phyloP scores from a whole-genome alignment of 1,284 basidiomycete genomes.

The Coniferiporia sulphurascens region DNA sequence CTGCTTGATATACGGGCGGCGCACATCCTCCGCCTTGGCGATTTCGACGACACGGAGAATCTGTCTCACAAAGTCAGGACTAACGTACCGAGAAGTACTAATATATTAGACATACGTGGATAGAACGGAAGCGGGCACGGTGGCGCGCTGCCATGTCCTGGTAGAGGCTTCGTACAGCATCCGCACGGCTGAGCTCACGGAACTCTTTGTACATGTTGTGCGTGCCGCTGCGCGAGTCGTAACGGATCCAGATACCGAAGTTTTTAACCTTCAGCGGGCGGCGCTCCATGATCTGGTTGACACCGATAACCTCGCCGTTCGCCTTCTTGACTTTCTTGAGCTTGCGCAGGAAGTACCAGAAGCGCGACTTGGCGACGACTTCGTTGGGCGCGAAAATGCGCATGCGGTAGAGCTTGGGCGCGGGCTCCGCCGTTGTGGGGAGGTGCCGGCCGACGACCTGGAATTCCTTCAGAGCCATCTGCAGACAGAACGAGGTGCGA shows the following conservation, averaged over 20 bases:
- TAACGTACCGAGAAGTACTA: conserved; percentile 6
- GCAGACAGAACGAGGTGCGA: background rate
- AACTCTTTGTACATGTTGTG: conserved; percentile 99
- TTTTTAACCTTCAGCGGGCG: conserved; percentile 98
- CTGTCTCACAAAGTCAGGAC: conserved; percentile 33
- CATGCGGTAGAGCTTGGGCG: conserved; percentile 98
- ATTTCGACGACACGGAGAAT: conserved; percentile 93
- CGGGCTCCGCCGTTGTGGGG: conserved; percentile 90
- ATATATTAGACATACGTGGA: conserved; percentile 64
- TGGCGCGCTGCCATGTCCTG: conserved; percentile 99
- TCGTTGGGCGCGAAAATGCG: conserved; percentile 99
- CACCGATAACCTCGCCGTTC: conserved; percentile 96
- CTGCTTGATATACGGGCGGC: conserved; percentile 97
- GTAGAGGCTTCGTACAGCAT: conserved; percentile 96
- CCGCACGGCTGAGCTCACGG: conserved; percentile 92
- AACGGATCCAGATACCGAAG: conserved; percentile 99
- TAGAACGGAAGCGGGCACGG: conserved; percentile 98
- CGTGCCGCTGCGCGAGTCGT: conserved; percentile 96
- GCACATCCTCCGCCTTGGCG: conserved; percentile 88
- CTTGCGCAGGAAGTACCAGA: conserved; percentile 99
- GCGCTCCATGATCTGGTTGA: conserved; percentile 96
- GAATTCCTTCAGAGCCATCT: conserved; percentile 56
- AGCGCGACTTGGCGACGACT: conserved; percentile 97
- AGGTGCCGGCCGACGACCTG: conserved; percentile 98
- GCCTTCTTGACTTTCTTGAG: conserved; percentile 99